Conservation (phyloP, 1,284 basidiomycete species). For the Pseudozyma thailandica region DNA sequence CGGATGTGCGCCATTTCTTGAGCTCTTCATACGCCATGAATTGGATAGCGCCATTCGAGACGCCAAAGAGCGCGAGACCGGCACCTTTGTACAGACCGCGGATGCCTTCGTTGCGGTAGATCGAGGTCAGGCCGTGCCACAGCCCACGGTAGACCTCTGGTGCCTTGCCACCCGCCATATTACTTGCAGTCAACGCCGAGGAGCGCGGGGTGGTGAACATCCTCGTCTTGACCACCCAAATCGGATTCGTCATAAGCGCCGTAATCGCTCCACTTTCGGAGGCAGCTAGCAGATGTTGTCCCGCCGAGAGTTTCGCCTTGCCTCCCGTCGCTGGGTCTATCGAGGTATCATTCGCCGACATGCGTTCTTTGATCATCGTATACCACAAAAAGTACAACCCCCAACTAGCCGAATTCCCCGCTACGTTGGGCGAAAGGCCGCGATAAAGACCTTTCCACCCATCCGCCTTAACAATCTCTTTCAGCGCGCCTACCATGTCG, state of each 20-base stretch:
- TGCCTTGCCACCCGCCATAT: constrained; percentile 4
- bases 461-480: constrained; percentile 78
- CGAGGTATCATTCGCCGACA: constrained; percentile 40
- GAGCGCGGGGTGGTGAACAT: constrained; percentile 85
- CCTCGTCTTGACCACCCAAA: constrained; percentile 98
- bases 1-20: constrained; percentile 79
- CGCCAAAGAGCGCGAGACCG: constrained; percentile 87
- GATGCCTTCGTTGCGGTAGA: constrained; percentile 74
- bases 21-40: constrained; percentile 97
- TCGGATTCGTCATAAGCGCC: constrained; percentile 93
- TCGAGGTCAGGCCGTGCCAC: constrained; percentile 55
- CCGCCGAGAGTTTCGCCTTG: constrained; percentile 74
- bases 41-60: constrained; percentile 94
- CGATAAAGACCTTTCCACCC: constrained; percentile 90
- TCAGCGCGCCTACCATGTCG: constrained; percentile 79
- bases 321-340: constrained; percentile 16
- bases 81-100: constrained; percentile 88
- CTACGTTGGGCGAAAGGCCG: constrained; percentile 88
- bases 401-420: constrained; percentile 97
- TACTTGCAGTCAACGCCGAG: constrained; percentile 10
- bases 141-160: constrained; percentile 56
- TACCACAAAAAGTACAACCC: constrained; percentile 99
- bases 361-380: constrained; percentile 84
- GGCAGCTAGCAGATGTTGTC: constrained; percentile 86
- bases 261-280: constrained; percentile 92